These are phyloP conservation scores for Colletotrichum gigasporum DNA, from an alignment of 2,329 filamentous ascomycete genomes.

Conservation along the genomic window DNA sequence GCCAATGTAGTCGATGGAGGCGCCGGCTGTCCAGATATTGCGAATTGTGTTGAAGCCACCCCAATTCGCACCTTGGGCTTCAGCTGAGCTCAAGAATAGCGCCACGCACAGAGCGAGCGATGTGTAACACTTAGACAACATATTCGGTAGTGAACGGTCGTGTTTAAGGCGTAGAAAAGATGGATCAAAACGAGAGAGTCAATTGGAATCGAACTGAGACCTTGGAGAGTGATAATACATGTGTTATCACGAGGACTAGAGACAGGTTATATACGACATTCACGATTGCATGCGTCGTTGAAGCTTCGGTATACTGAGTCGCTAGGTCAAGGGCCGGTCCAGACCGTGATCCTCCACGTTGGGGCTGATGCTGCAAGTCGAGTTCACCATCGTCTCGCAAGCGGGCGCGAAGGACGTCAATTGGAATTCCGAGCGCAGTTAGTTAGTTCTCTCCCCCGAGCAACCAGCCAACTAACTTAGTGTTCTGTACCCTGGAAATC, in stretches of 20 bases:
- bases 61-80: neutral
- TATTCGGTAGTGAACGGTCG: rapidly evolving
- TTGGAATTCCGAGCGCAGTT: neutral
- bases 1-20: neutral
- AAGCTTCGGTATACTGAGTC: no score
- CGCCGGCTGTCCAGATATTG: neutral
- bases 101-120: neutral
- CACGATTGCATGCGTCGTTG: no score
- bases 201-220: neutral
- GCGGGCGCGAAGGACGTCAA: neutral
- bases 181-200: neutral
- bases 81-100: neutral
- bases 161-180: no score
- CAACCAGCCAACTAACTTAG: neutral
- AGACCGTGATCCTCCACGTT: no score
- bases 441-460: neutral
- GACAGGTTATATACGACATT: no score
- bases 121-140: neutral
- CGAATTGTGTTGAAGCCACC: slow-evolving; percentile 1
- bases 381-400: no score
- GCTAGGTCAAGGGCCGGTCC: no score
- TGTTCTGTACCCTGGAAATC: neutral
- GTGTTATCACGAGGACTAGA: no score
- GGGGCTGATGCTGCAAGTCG: no score
- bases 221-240: no score